A percentile compares a stretch with the other conserved stretches of the same genome.
phyloP scores from a whole-genome alignment of 1,284 basidiomycete species.

The Ganoderma sinense region DNA sequence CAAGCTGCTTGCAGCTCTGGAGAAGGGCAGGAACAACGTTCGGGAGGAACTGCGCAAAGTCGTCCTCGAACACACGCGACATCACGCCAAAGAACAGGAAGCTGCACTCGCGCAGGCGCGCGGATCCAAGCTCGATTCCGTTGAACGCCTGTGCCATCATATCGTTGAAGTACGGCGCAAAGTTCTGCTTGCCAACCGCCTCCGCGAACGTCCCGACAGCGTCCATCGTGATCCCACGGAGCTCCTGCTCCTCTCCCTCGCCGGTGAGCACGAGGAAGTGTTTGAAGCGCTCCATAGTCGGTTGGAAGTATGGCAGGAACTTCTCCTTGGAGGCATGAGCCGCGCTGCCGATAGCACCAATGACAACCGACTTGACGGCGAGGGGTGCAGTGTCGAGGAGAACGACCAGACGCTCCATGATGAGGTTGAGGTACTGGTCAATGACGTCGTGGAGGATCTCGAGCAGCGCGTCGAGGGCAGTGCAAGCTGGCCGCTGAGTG shows the following conservation, averaged over 20 bases:
- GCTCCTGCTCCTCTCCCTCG: conserved; percentile 91
- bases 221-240: conserved; percentile 98
- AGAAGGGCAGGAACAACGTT: conserved; percentile 90
- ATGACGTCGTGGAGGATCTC: conserved; percentile 95
- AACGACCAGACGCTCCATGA: conserved; percentile 95
- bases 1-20: conserved; percentile 86
- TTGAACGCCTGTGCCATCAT: conserved; percentile 97
- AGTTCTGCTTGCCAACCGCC: conserved; percentile 93
- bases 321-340: conserved; percentile 96
- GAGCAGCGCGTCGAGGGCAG: conserved; percentile 95
- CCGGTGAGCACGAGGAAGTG: conserved; percentile 86
- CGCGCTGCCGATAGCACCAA: conserved; percentile 97
- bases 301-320: conserved; percentile 95
- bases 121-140: conserved; percentile 87
- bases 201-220: conserved; percentile 98
- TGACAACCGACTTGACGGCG: conserved; percentile 93
- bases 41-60: conserved; percentile 90
- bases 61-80: conserved; percentile 94
- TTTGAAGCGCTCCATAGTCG: conserved; percentile 90
- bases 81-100: conserved; percentile 99
- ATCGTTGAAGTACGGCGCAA: conserved; percentile 95
- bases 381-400: conserved; percentile 90
- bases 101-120: conserved; percentile 93
- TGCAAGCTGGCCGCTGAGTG: conserved; percentile 94
- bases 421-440: conserved; percentile 90